Evolutionary conservation across 2,329 filamentous ascomycete species (phyloP).

Genomic region (Arthrobotrys entomopaga): DNA sequence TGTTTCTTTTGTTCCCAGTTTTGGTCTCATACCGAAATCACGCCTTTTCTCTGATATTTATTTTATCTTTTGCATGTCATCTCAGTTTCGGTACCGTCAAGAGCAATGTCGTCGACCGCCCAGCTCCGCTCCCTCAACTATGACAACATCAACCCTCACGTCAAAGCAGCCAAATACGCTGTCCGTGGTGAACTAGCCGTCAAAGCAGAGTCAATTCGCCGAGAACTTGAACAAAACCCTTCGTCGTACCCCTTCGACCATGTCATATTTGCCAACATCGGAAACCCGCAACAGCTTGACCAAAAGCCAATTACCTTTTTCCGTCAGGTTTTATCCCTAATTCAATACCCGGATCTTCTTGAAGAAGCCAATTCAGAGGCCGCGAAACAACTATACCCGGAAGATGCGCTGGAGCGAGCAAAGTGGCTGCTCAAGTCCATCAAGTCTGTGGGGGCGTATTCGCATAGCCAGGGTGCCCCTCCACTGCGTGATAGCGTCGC

Average conservation of each 20-base stretch:
- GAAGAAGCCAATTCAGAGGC: slow-evolving; percentile 81
- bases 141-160: slow-evolving; percentile 90
- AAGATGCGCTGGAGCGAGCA: slow-evolving; percentile 86
- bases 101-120: slow-evolving; percentile 65
- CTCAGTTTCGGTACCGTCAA: slow-evolving; percentile 17
- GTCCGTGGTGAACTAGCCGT: slow-evolving; percentile 95
- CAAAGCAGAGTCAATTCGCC: slow-evolving; percentile 87
- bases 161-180: slow-evolving; percentile 90
- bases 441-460: slow-evolving; percentile 95
- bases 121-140: slow-evolving; percentile 71
- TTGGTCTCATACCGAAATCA: no score
- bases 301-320: slow-evolving; percentile 99
- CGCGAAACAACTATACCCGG: slow-evolving; percentile 80
- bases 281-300: slow-evolving; percentile 97
- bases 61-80: slow-evolving; percentile 6
- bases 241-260: slow-evolving; percentile 80
- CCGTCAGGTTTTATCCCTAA: slow-evolving; percentile 89
- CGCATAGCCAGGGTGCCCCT: slow-evolving; percentile 87
- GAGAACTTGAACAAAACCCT: slow-evolving; percentile 65
- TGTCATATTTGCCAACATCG: slow-evolving; percentile 97
- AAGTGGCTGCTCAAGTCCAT: slow-evolving; percentile 81
- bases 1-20: no score
- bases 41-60: no score
- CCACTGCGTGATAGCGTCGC: slow-evolving; percentile 89
- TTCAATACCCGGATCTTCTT: slow-evolving; percentile 88